phyloP scores from a whole-genome alignment of 805 yeast species.

The Nakazawaea ishiwadae region DNA sequence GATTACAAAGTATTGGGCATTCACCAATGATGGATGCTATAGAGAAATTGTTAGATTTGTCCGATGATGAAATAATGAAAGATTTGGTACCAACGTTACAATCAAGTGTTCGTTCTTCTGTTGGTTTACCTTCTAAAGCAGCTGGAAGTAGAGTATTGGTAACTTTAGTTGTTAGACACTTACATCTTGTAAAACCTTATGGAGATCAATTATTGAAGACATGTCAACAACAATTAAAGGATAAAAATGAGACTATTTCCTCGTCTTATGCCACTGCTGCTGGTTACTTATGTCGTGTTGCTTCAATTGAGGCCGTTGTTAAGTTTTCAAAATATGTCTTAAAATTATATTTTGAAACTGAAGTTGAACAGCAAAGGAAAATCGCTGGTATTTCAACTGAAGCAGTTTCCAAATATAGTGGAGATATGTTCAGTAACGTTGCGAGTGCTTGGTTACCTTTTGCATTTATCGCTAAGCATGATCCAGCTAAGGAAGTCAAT shows the following conservation, averaged over 20 bases:
- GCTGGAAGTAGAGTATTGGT: slow-evolving; percentile 76
- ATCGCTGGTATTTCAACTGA: slow-evolving; percentile 60
- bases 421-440: slow-evolving; percentile 59
- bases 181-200: slow-evolving; percentile 37
- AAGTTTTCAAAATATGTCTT: slow-evolving; percentile 49
- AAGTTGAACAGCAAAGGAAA: slow-evolving; percentile 35
- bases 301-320: slow-evolving; percentile 45
- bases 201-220: slow-evolving; percentile 61
- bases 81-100: slow-evolving; percentile 46
- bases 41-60: slow-evolving; percentile 58
- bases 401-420: slow-evolving; percentile 62
- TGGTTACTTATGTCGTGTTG: slow-evolving; percentile 70
- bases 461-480: slow-evolving; percentile 74
- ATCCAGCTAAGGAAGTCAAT: slow-evolving; percentile 41
- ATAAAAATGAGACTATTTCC: slow-evolving; percentile 68
- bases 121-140: slow-evolving; percentile 89
- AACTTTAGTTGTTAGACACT: slow-evolving; percentile 54
- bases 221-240: slow-evolving; percentile 55
- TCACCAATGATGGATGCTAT: slow-evolving; percentile 90
- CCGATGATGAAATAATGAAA: slow-evolving; percentile 47
- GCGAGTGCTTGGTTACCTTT: slow-evolving; percentile 70
- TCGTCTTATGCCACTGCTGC: slow-evolving; percentile 74
- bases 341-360: slow-evolving; percentile 54
- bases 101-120: slow-evolving; percentile 57
- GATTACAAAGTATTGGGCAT: slow-evolving; percentile 65